phyloP scores from a whole-genome alignment of 768 basidiomycete species.

The Kockovaella imperatae region DNA sequence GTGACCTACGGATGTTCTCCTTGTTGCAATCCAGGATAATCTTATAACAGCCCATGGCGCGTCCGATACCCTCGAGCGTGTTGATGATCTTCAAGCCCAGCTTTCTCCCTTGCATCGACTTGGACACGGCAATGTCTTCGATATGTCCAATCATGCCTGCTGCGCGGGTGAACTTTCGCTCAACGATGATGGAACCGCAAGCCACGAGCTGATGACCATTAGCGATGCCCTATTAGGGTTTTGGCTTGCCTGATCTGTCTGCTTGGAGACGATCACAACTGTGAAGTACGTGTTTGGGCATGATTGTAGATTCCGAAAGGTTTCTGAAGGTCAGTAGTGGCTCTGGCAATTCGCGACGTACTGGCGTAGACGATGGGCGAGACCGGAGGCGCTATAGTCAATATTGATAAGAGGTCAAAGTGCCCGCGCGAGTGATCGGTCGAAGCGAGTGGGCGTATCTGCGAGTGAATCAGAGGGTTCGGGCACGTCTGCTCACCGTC shows the following conservation, averaged over 20 bases:
- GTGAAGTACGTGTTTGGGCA: slow-evolving; percentile 62
- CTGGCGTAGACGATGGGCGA: slow-evolving; percentile 61
- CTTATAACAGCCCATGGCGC: slow-evolving; percentile 75
- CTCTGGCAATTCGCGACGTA: slow-evolving; percentile 47
- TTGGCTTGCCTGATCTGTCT: slow-evolving; percentile 51
- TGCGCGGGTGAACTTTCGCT: slow-evolving; percentile 85
- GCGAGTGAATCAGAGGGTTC: not conserved
- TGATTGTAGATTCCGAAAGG: slow-evolving; percentile 31
- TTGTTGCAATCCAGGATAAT: slow-evolving; percentile 92
- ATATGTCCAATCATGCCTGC: slow-evolving; percentile 89
- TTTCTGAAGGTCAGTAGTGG: slow-evolving; percentile 6
- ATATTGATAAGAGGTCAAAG: slow-evolving; percentile 66
- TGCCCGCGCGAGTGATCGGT: slow-evolving; percentile 77
- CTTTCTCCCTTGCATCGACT: slow-evolving; percentile 80
- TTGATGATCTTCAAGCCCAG: slow-evolving; percentile 81
- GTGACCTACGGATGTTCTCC: slow-evolving; percentile 74
- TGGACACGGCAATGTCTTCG: slow-evolving; percentile 93
- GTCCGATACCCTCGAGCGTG: slow-evolving; percentile 75
- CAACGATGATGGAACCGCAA: slow-evolving; percentile 74
- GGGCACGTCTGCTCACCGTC: not conserved
- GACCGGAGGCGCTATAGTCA: slow-evolving; percentile 63
- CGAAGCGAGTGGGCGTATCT: slow-evolving; percentile 85
- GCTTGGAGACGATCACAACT: slow-evolving; percentile 70
- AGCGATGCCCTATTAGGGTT: not conserved
- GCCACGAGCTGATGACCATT: slow-evolving; percentile 58